These are phyloP conservation scores for Termitomyces sp. DNA, from an alignment of 768 basidiomycete genomes.

Conservation along the genomic window DNA sequence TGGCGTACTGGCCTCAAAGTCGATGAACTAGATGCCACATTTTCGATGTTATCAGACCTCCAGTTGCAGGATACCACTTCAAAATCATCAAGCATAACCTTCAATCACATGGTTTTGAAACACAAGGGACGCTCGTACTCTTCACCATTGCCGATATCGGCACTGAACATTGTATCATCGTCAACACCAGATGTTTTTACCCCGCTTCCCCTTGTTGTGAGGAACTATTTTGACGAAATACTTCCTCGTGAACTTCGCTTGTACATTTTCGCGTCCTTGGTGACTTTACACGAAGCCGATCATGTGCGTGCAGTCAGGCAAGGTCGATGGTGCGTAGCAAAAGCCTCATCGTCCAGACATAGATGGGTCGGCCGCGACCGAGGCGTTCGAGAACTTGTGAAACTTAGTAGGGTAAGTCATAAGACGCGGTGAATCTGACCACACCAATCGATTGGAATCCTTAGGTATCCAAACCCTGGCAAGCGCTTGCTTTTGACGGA, in stretches of 20 bases:
- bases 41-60: conserved; percentile 7
- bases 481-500: conserved; percentile 71
- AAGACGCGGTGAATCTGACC: background rate
- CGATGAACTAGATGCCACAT: conserved; percentile 16
- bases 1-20: conserved; percentile 35
- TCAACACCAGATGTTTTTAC: conserved; percentile 44
- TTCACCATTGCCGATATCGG: conserved; percentile 55
- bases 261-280: conserved; percentile 47
- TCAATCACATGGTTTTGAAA: conserved; percentile 22
- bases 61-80: conserved; percentile 3
- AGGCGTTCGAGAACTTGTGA: conserved; percentile 74
- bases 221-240: conserved; percentile 60
- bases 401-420: conserved; percentile 64
- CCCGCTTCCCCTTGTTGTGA: conserved; percentile 43
- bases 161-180: conserved; percentile 53
- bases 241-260: conserved; percentile 72
- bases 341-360: conserved; percentile 54
- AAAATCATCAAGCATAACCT: background rate
- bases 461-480: conserved; percentile 79
- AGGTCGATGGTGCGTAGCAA: conserved; percentile 54
- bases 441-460: conserved; percentile 1
- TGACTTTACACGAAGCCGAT: conserved; percentile 57
- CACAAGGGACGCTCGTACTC: conserved; percentile 60
- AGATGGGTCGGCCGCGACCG: conserved; percentile 75
- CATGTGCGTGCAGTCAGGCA: conserved; percentile 37